phyloP scores from a whole-genome alignment of 371 early-diverging fungal species.

The Blakeslea trispora region DNA sequence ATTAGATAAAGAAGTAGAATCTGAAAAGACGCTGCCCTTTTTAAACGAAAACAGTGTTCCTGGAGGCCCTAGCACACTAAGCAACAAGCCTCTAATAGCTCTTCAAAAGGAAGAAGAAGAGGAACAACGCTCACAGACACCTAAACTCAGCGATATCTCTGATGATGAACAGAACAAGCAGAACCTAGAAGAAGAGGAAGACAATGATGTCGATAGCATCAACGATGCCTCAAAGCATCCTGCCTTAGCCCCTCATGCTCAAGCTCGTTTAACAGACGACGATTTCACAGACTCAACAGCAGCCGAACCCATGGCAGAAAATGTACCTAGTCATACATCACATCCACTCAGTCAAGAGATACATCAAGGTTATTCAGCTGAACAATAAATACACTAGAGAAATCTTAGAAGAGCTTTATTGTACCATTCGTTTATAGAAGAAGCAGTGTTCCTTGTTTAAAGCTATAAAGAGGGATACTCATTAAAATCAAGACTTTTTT shows the following conservation, averaged over 20 bases:
- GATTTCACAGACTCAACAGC: conserved; percentile 32
- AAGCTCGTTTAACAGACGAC: conserved; percentile 35
- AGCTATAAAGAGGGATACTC: too few species aligned
- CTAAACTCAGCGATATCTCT: conserved; percentile 50
- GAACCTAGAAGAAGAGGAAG: conserved; percentile 34
- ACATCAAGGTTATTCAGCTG: neutral
- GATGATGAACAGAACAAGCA: conserved; percentile 33
- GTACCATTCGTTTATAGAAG: too few species aligned
- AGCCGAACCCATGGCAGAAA: conserved; percentile 20
- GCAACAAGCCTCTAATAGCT: conserved; percentile 17
- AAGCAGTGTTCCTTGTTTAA: too few species aligned
- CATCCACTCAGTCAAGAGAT: neutral
- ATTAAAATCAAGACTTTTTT: too few species aligned
- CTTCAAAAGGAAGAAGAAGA: conserved; percentile 23
- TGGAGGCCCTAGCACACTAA: conserved; percentile 21
- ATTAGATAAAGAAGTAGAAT: neutral
- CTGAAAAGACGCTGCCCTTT: neutral
- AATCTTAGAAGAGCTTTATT: too few species aligned
- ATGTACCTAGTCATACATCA: conserved; percentile 3
- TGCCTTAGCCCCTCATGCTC: conserved; percentile 46
- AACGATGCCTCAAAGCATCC: conserved; percentile 48
- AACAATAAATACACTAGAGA: neutral
- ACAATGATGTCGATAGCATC: conserved; percentile 33
- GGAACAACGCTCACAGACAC: conserved; percentile 43
- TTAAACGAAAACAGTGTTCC: conserved; percentile 10